Base-by-base conservation (phyloP, 2,329 filamentous ascomycete species). In the Hypoxylon sp. region DNA sequence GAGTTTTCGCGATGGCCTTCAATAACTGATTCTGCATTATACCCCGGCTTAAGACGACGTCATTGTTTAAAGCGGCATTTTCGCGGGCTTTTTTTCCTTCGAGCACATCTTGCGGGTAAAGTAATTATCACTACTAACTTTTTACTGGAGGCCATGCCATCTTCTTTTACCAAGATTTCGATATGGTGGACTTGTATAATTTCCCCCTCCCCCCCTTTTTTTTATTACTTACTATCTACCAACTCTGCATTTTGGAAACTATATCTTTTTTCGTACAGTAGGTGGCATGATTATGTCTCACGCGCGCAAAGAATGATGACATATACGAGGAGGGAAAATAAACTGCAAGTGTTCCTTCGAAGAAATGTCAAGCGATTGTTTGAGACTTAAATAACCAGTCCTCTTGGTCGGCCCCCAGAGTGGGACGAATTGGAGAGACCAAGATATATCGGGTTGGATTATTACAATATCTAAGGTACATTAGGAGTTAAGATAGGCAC, bases 21-120 rank as follows among this genome's bases (percentile, higher is more conserved):
- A 26, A 47, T 49, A 60, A 57, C 54, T 65, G 58, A 61, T 64
- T 67, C 55, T 64, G 61, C 64, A 66, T 66, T 67, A 67, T 67
- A 67, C 65, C 65, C 61, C 49, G 56, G 61, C 44, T 61, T 57
- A 50, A 64, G 57, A 63, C 53, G 53, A 46, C 49, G 53, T 61
- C 41, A 38, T 61, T 57, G 23, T 60, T 53, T 61, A 55, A 57
- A 62, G 59, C 62, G 57, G 62, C 57, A 60, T 61, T 57, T 50
- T 48, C 54, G 51, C 57, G 52, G 58, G 41, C 60, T 59, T 61
- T 56, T 35, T 29, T 45, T 47, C 32, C 41, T 42, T 46, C 44
- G 42, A 50, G 47, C 51, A 45, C 32, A 38, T 52, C 47, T 36
- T 43, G 27, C 30, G 47, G 38, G 42, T 42, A 49, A 56, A 52